Evolutionary conservation across 495 filamentous ascomycete species (phyloP).

Genomic region (Podospora conica): DNA sequence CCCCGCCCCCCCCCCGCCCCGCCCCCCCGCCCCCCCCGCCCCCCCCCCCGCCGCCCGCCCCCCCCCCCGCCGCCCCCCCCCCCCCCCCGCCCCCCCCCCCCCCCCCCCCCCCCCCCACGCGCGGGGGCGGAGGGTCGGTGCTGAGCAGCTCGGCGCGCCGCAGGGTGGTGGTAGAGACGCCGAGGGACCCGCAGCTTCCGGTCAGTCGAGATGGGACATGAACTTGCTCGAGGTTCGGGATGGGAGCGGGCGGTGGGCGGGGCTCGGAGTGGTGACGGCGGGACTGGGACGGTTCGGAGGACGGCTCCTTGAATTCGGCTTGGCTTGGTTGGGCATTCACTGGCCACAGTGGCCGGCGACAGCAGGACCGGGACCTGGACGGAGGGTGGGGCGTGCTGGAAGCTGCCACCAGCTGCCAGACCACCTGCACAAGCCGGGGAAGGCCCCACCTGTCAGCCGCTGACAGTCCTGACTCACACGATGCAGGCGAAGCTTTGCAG

Average conservation of each 20-base stretch:
- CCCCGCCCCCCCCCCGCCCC: too few relatives aligned
- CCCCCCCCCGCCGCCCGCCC: too few relatives aligned
- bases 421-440: not conserved
- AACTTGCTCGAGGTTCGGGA: not conserved
- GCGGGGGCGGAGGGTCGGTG: too few relatives aligned
- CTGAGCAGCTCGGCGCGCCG: not conserved
- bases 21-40: too few relatives aligned
- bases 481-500: conserved; percentile 3
- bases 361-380: not conserved
- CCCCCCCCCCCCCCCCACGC: too few relatives aligned
- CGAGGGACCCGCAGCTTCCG: not conserved
- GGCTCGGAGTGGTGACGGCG: not conserved
- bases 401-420: conserved; percentile 16
- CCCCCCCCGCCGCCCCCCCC: too few relatives aligned
- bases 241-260: not conserved
- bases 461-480: conserved; percentile 26
- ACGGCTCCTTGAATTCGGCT: not conserved
- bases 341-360: not conserved
- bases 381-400: not conserved
- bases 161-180: not conserved
- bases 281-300: not conserved
- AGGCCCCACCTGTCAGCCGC: conserved; percentile 30
- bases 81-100: too few relatives aligned
- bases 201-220: not conserved
- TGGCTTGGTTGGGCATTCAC: not conserved